Conservation (phyloP, 805 yeast genomes). For the Candida alai region DNA sequence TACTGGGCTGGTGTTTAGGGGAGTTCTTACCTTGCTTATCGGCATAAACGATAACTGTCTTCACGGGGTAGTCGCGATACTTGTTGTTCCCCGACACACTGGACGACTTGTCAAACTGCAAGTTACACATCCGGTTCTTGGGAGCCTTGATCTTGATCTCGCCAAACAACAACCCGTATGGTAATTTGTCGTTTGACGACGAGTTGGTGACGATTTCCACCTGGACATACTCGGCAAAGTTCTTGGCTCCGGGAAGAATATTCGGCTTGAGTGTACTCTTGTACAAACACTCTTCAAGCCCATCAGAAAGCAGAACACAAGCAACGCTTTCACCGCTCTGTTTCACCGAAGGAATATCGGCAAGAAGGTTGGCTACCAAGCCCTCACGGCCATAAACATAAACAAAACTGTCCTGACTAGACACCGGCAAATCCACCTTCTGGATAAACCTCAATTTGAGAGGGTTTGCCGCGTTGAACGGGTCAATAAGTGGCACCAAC, state of each 20-base stretch:
- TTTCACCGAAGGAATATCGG: slow-evolving; percentile 65
- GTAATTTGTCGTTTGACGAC: slow-evolving; percentile 37
- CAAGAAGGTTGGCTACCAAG: slow-evolving; percentile 41
- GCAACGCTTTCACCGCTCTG: slow-evolving; percentile 18
- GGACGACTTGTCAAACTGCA: slow-evolving; percentile 51
- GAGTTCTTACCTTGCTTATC: too few species aligned
- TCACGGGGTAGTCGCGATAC: slow-evolving; percentile 53
- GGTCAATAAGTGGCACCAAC: slow-evolving; percentile 37
- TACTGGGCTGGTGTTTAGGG: slow-evolving; percentile 9
- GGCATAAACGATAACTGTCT: slow-evolving; percentile 52
- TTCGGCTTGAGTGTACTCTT: slow-evolving; percentile 46
- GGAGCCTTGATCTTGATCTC: slow-evolving; percentile 55
- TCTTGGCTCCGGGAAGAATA: slow-evolving; percentile 25
- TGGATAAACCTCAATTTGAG: slow-evolving; percentile 72
- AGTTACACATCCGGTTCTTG: slow-evolving; percentile 61
- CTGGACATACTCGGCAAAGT: slow-evolving; percentile 42
- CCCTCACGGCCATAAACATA: slow-evolving; percentile 50
- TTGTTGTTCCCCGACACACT: slow-evolving; percentile 10
- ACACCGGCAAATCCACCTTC: slow-evolving; percentile 43
- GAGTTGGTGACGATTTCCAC: slow-evolving; percentile 51
- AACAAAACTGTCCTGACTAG: slow-evolving; percentile 33
- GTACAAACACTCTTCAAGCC: slow-evolving; percentile 52
- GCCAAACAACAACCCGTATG: slow-evolving; percentile 65
- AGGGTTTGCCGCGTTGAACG: slow-evolving; percentile 64
- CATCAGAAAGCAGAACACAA: slow-evolving; percentile 41